These are phyloP conservation scores for Capsicum rhomboideum DNA, from an alignment of 257 asterid genomes.

Conservation along the genomic window DNA sequence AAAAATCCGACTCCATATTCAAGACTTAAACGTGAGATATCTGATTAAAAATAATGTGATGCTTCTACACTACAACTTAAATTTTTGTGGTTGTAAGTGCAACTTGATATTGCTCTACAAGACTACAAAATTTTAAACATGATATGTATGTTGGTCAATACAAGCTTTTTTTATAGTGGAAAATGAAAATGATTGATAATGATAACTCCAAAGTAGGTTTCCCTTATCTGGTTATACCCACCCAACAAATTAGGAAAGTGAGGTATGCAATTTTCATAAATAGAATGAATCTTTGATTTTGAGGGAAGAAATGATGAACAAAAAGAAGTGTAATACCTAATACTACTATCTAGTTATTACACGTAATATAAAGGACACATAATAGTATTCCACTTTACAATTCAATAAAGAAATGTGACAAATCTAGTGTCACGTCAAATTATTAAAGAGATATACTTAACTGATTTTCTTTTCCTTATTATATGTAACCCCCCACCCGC, in stretches of 20 bases:
- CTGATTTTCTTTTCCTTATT: neutral
- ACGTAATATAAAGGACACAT: neutral
- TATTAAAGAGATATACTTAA: neutral
- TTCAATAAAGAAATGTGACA: neutral
- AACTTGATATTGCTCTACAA: neutral
- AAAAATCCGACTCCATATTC: rapidly evolving
- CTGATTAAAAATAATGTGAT: neutral
- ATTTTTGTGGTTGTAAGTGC: neutral
- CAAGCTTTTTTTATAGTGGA: neutral
- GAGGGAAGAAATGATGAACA: too few relatives aligned
- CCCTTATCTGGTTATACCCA: neutral
- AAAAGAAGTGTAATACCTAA: neutral
- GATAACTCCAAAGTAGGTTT: neutral
- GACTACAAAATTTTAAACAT: neutral
- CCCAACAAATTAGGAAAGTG: neutral
- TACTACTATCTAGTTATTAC: neutral
- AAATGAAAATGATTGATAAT: neutral
- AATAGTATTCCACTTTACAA: neutral
- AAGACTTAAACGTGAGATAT: rapidly evolving
- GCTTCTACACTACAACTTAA: neutral
- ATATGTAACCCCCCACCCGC: neutral
- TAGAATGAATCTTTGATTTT: too few relatives aligned
- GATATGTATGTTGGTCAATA: neutral
- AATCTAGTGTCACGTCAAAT: neutral
- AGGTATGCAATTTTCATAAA: neutral